phyloP scores from a whole-genome alignment of 805 yeast genomes.

The Lipomyces japonicus region DNA sequence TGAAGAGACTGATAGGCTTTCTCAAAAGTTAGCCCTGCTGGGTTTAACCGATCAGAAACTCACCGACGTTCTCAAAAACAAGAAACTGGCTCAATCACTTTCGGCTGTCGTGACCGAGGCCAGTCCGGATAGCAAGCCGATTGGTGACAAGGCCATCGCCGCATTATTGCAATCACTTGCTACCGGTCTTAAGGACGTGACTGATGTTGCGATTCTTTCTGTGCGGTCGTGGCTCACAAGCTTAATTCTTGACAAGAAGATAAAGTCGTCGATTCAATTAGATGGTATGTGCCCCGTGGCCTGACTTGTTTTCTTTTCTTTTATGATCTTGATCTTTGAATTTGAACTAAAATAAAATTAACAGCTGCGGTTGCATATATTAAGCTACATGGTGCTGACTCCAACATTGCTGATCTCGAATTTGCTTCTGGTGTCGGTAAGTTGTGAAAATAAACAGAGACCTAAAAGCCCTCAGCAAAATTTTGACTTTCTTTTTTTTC shows the following conservation, averaged over 20 bases:
- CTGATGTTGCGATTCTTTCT: slow-evolving; percentile 40
- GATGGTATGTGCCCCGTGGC: slow-evolving; percentile 40
- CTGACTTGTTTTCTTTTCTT: neutral
- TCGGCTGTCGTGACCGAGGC: slow-evolving; percentile 54
- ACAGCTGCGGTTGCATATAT: slow-evolving; percentile 53
- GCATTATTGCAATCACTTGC: slow-evolving; percentile 67
- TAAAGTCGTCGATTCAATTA: slow-evolving; percentile 69
- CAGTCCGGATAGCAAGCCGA: slow-evolving; percentile 36
- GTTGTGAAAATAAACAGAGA: neutral
- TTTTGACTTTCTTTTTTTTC: neutral
- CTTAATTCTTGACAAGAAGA: slow-evolving; percentile 60
- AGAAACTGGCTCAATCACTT: slow-evolving; percentile 73
- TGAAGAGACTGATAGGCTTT: slow-evolving; percentile 2
- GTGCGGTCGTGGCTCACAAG: slow-evolving; percentile 52
- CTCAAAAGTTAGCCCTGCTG: slow-evolving; percentile 18
- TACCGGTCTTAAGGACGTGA: slow-evolving; percentile 28
- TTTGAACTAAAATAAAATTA: neutral
- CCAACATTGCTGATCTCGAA: slow-evolving; percentile 53
- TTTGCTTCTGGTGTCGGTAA: slow-evolving; percentile 60
- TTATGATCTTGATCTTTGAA: neutral
- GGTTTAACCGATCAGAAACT: slow-evolving; percentile 45
- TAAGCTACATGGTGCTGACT: slow-evolving; percentile 46
- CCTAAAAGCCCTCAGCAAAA: too few relatives aligned
- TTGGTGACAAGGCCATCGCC: slow-evolving; percentile 53
- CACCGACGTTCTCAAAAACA: slow-evolving; percentile 77